Base-by-base conservation (phyloP, 257 asterid species). In the Lantana camara region DNA sequence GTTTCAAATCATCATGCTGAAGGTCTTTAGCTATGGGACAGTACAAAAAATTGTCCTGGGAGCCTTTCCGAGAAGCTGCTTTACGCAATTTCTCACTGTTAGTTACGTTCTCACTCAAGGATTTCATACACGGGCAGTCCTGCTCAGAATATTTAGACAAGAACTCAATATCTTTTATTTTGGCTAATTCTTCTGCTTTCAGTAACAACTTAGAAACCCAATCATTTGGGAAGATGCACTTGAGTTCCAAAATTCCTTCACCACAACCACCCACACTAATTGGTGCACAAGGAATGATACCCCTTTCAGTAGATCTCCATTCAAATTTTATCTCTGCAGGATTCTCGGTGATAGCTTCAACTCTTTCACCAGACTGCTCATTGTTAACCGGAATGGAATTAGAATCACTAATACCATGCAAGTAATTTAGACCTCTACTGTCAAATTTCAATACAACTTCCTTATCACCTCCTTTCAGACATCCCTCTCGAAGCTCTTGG, bases 401-500 rank as follows among this genome's bases (percentile, higher is more conserved):
- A 47, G 14, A 19, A 52, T 8, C 21, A 1, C 10, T 19, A 6
- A 12, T 21, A 53, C 95, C 95, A 54, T 79, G 93, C 80, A 89
- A 67, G 77, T 90, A 85, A 2, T 20, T 58, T 3, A 11, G 62
- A 19, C 72, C 5, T 27, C 5, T 82, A 47, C n/a, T n/a, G n/a
- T 32, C 40, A 74, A 53, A 82, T 50, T 61, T 22, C 49, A 48
- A 42, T 52, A 30, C 32, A 17, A 68, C 78, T 16, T 70, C 86
- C 67, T 68, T 41, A 42, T 73, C 91, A 65, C 71, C 75, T 37
- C 86, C 85, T 35, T 21, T 79, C 34, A 84, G 68, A 57, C 53
- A 40, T 55, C 95, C 96, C 60, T 64, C 79, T 50, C 95, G 82
- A 37, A 93, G 72, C 79, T 93, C 99, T 64, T 50, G 82, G 67